phyloP scores from a whole-genome alignment of 192 early-diverging fungal species.

The Chytriomyces sp. region DNA sequence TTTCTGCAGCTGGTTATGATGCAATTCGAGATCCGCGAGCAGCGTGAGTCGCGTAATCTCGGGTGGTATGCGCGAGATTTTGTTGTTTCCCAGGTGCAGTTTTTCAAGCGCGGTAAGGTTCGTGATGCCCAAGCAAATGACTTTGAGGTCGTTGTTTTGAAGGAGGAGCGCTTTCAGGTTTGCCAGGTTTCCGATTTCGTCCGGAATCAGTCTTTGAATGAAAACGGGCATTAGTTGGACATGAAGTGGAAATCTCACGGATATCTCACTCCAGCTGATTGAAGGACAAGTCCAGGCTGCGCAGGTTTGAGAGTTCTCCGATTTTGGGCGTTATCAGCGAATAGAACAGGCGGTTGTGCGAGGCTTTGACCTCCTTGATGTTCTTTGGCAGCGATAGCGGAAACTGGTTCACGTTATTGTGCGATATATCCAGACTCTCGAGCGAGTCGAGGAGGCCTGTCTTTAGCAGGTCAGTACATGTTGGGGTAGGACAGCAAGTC shows the following conservation, averaged over 20 bases:
- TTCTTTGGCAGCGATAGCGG: constrained; percentile 45
- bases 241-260: not conserved
- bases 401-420: constrained; percentile 57
- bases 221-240: not conserved
- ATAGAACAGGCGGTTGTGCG: constrained; percentile 54
- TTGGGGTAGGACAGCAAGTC: no score
- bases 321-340: constrained; percentile 56
- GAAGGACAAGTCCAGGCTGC: constrained; percentile 38
- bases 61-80: constrained; percentile 42
- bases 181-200: constrained; percentile 45
- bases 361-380: constrained; percentile 48
- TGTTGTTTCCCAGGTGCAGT: constrained; percentile 50
- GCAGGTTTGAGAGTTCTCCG: constrained; percentile 45
- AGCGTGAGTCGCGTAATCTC: constrained; percentile 37
- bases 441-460: constrained; percentile 36
- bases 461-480: not conserved
- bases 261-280: constrained; percentile 52
- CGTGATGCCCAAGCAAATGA: constrained; percentile 42
- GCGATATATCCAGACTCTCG: constrained; percentile 44
- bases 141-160: constrained; percentile 47
- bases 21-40: constrained; percentile 42
- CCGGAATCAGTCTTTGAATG: constrained; percentile 42
- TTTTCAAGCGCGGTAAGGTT: constrained; percentile 35
- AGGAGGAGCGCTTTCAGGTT: constrained; percentile 43
- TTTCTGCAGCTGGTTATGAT: constrained; percentile 39